Conservation (phyloP, 2,329 filamentous ascomycete genomes). For the Orbilia quercus region DNA sequence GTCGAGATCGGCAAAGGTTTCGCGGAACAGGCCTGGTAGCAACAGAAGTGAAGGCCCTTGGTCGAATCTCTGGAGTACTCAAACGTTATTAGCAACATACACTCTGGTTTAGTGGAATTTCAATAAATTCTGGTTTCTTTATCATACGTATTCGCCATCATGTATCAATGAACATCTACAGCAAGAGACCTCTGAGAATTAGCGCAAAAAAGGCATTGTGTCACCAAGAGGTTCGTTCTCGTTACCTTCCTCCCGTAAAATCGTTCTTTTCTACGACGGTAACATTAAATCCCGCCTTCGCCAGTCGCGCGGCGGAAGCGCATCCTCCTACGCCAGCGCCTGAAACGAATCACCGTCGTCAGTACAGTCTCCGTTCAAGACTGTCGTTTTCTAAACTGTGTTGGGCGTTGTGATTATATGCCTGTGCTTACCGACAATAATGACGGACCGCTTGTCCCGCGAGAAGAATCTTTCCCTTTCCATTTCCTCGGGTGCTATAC, state of each 20-base stretch:
- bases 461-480: slow-evolving; percentile 19
- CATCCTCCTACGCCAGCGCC: slow-evolving; percentile 79
- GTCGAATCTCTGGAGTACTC: slow-evolving; percentile 71
- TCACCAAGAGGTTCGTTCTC: slow-evolving; percentile 68
- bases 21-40: slow-evolving; percentile 76
- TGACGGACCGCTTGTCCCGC: slow-evolving; percentile 65
- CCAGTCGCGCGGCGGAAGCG: slow-evolving; percentile 76
- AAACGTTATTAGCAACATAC: slow-evolving; percentile 11
- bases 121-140: no score
- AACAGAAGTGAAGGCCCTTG: slow-evolving; percentile 80
- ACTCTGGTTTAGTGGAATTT: background rate
- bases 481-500: slow-evolving; percentile 3
- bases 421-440: slow-evolving; percentile 67
- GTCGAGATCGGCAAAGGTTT: slow-evolving; percentile 75
- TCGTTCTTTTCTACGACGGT: slow-evolving; percentile 81
- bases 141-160: slow-evolving; percentile 44
- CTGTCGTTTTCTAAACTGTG: no score
- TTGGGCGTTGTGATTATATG: background rate
- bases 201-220: background rate
- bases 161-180: slow-evolving; percentile 44
- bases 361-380: background rate
- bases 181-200: slow-evolving; percentile 61
- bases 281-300: slow-evolving; percentile 76
- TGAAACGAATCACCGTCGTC: slow-evolving; percentile 58
- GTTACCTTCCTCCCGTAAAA: slow-evolving; percentile 77